Evolutionary conservation across 352 stramenopile species (phyloP).

Genomic region (Elongisporangium anandrum): DNA sequence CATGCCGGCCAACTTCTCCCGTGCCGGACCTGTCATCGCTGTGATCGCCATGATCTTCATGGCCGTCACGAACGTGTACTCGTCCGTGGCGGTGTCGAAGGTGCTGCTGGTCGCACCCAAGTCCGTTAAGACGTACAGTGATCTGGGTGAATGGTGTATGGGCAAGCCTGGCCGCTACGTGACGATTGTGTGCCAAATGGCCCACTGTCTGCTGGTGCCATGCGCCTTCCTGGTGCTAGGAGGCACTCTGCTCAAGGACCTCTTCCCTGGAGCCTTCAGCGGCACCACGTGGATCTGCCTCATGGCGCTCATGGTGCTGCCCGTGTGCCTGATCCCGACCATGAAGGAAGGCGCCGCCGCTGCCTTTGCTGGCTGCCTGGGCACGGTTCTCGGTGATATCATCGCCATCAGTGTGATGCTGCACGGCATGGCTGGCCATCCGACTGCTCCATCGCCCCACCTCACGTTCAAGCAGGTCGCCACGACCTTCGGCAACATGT

Average conservation of each 20-base stretch:
- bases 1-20: conserved; percentile 61
- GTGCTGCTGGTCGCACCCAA: conserved; percentile 45
- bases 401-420: conserved; percentile 28
- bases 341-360: conserved; percentile 43
- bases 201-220: conserved; percentile 42
- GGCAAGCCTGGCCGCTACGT: conserved; percentile 43
- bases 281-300: conserved; percentile 48
- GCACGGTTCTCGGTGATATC: conserved; percentile 36
- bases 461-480: conserved; percentile 42
- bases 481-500: conserved; percentile 57
- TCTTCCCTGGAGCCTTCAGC: conserved; percentile 39
- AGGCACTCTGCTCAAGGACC: conserved; percentile 42
- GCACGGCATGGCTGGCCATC: conserved; percentile 29
- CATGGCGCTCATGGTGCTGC: conserved; percentile 41
- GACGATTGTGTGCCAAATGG: conserved; percentile 37
- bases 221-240: conserved; percentile 60
- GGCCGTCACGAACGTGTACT: conserved; percentile 55
- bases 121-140: conserved; percentile 41
- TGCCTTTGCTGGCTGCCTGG: conserved; percentile 41
- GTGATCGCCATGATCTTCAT: conserved; percentile 48
- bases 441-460: conserved; percentile 23
- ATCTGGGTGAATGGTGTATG: conserved; percentile 46
- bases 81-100: conserved; percentile 36
- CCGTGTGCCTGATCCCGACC: conserved; percentile 46
- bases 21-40: conserved; percentile 37